These are phyloP conservation scores for Fusarium sp. DNA, from an alignment of 2,329 filamentous ascomycete genomes.

Conservation along the genomic window DNA sequence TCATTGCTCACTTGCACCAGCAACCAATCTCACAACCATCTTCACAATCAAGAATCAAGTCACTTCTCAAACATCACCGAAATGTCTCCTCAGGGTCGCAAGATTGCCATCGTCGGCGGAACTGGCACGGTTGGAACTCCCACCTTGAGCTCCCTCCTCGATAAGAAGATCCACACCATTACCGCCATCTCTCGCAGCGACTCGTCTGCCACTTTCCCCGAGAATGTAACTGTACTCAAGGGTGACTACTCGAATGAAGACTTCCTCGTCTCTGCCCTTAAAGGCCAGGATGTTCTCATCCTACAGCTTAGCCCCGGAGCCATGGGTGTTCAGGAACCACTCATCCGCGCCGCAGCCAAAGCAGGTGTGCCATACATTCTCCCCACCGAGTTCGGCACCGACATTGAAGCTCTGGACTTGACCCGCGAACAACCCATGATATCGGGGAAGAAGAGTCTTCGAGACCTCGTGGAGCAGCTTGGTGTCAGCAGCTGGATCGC, in stretches of 20 bases:
- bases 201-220: conserved; percentile 53
- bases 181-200: conserved; percentile 60
- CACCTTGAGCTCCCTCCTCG: conserved; percentile 52
- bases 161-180: conserved; percentile 57
- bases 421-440: conserved; percentile 37
- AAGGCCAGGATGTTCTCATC: conserved; percentile 49
- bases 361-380: conserved; percentile 46
- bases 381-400: conserved; percentile 47
- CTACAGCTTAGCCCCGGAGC: conserved; percentile 29
- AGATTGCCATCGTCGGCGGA: conserved; percentile 45
- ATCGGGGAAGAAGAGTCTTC: conserved; percentile 38
- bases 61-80: not conserved
- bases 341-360: conserved; percentile 47
- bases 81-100: conserved; percentile 32
- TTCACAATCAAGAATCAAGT: not conserved
- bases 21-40: not conserved
- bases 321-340: conserved; percentile 35
- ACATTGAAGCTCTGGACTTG: conserved; percentile 36
- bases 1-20: not conserved
- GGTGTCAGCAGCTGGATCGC: conserved; percentile 46
- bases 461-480: conserved; percentile 43
- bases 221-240: conserved; percentile 49
- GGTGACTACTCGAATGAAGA: conserved; percentile 60
- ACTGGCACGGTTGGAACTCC: conserved; percentile 52
- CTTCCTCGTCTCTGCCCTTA: conserved; percentile 42